Evolutionary conservation across 129 eudicot species (phyloP), one percentile per base, ranked within the genome.

Genomic region (Lactuca sativa): DNA sequence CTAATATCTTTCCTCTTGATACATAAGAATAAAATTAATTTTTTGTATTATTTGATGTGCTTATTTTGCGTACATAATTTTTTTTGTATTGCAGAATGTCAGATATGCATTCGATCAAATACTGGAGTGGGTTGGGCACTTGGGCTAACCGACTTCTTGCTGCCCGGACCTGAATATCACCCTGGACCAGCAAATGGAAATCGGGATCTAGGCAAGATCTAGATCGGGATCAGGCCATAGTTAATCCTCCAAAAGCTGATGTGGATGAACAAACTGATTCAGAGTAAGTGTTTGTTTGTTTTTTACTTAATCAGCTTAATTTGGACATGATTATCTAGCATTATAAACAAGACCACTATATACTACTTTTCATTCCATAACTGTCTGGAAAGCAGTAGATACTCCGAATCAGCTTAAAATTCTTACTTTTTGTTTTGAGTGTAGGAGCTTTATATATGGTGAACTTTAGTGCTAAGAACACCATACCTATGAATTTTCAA

Each of bases 111-210:
- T 69, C 96, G 9, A 85, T 91, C 77, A 88, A 91, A 63, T 67
- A 78, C 89, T 34, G 95, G 77, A 11, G 91, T 86, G 61, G 97
- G 97, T 34, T 91, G 95, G 96, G 86, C 91, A 5, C 97, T 91
- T 67, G 92, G 93, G 38, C 74, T 91, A 63, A 84, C 86, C 0
- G 93, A 91, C 7, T 91, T 77, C 51, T 76, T 91, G 73, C 87
- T 91, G 66, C 95, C 96, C 15, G 64, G 73, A 66, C 96, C 93
- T 7, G 96, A 86, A 76, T 96, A 91, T 62, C 67, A 74, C 68
- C 80, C 31, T 73, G 88, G 72, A 31, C 91, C 77, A 72, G 93
- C 84, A 51, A 80, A 84, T 78, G 90, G 79, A 40, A 91, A 91
- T 59, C 78, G 64, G 40, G 90, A 85, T 51, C 79, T 73, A 9